phyloP scores from a whole-genome alignment of 2,329 filamentous ascomycete species.

The Fusarium secorum region DNA sequence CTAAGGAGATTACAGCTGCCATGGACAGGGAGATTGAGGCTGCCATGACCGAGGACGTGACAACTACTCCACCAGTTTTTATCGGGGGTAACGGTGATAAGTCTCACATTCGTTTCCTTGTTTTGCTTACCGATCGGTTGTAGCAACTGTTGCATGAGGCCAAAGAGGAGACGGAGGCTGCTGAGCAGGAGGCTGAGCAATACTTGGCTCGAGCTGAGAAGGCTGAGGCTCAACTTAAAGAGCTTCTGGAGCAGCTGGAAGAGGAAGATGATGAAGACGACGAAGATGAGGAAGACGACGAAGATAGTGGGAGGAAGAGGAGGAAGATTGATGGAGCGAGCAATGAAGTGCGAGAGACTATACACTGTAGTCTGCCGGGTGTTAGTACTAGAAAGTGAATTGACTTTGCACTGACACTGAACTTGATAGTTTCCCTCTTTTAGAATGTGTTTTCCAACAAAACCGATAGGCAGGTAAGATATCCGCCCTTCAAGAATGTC shows the following conservation, averaged over 20 bases:
- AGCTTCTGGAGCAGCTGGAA: neutral
- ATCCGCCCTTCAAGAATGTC: accelerated
- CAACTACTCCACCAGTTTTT: neutral
- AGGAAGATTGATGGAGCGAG: neutral
- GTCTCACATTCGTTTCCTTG: neutral
- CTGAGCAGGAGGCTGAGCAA: neutral
- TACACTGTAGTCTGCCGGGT: neutral
- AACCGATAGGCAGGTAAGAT: accelerated
- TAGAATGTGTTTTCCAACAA: accelerated
- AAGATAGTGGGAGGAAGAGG: neutral
- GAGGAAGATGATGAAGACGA: accelerated
- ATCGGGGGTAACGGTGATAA: neutral
- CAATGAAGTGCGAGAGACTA: neutral
- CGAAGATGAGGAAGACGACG: accelerated
- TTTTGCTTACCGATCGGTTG: no score
- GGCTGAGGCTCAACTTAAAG: neutral
- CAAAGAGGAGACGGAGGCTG: neutral
- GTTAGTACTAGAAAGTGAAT: neutral
- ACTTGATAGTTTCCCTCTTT: accelerated
- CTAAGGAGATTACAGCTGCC: neutral
- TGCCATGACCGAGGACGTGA: neutral
- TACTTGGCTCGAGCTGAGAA: neutral
- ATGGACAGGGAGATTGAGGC: neutral
- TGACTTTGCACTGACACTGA: accelerated
- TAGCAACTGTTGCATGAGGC: no score